Conservation (phyloP, 2,329 filamentous ascomycete species). For the Macrophomina phaseolina region DNA sequence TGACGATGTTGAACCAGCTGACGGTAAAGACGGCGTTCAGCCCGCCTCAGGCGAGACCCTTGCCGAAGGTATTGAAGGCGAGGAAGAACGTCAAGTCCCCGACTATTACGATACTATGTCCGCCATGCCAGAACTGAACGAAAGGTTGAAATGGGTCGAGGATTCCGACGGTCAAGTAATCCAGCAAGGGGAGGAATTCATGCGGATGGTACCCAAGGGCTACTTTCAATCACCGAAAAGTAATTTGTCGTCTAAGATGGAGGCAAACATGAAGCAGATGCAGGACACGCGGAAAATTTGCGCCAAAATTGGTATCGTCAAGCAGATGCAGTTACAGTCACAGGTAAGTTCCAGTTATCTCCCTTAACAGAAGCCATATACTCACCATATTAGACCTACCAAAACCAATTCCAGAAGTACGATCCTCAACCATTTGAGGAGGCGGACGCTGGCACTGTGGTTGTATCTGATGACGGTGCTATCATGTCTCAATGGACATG, state of each 20-base stretch:
- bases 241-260: slow-evolving; percentile 77
- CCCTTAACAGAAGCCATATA: slow-evolving; percentile 29
- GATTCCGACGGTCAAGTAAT: slow-evolving; percentile 88
- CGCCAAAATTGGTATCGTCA: slow-evolving; percentile 95
- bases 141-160: slow-evolving; percentile 83
- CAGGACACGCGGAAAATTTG: slow-evolving; percentile 96
- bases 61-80: slow-evolving; percentile 87
- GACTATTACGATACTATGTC: slow-evolving; percentile 94
- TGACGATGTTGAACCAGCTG: slow-evolving; percentile 53
- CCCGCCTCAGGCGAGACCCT: slow-evolving; percentile 72
- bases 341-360: slow-evolving; percentile 66
- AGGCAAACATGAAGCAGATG: slow-evolving; percentile 91
- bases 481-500: slow-evolving; percentile 85
- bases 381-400: slow-evolving; percentile 71
- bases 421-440: slow-evolving; percentile 89
- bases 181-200: slow-evolving; percentile 83
- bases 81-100: slow-evolving; percentile 80
- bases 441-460: slow-evolving; percentile 84
- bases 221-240: slow-evolving; percentile 78
- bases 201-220: slow-evolving; percentile 76
- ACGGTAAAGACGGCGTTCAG: slow-evolving; percentile 54
- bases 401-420: slow-evolving; percentile 98
- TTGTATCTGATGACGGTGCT: slow-evolving; percentile 85
- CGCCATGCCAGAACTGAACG: slow-evolving; percentile 81
- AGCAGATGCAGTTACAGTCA: slow-evolving; percentile 98